A percentile compares a stretch with the other conserved stretches of the same genome.
phyloP scores from a whole-genome alignment of 1,139 yeast genomes.

The Protomyces pachydermus region DNA sequence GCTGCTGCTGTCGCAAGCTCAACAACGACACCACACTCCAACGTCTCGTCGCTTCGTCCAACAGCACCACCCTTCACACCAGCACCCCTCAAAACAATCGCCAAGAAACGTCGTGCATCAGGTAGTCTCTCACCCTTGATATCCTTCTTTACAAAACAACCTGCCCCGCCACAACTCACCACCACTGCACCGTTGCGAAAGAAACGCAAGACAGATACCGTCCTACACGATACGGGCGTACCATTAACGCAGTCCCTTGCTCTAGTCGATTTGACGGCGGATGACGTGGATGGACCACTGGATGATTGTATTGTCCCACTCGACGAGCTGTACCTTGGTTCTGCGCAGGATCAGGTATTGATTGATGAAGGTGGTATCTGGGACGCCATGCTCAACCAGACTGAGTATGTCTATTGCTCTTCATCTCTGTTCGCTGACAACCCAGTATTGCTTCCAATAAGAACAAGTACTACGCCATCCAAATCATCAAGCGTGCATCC shows the following conservation, averaged over 20 bases:
- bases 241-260: not conserved
- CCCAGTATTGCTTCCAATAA: not conserved
- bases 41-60: not conserved
- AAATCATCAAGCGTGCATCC: not conserved
- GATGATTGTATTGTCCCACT: not conserved
- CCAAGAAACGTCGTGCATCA: not conserved
- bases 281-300: not conserved
- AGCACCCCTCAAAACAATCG: not conserved
- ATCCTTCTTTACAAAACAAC: not conserved
- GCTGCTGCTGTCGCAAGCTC: not conserved
- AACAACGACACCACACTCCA: not conserved
- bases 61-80: not conserved
- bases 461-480: slow-evolving; percentile 16
- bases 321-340: not conserved
- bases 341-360: not conserved
- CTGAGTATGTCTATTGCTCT: not conserved
- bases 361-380: not conserved
- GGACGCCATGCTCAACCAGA: not conserved
- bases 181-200: not conserved
- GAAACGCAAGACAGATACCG: not conserved
- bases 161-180: not conserved
- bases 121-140: not conserved
- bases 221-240: not conserved
- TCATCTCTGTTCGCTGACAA: not conserved
- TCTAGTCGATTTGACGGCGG: not conserved